These are phyloP conservation scores for Spongospora subterranea DNA, from an alignment of 208 protist species.

Conservation along the genomic window DNA sequence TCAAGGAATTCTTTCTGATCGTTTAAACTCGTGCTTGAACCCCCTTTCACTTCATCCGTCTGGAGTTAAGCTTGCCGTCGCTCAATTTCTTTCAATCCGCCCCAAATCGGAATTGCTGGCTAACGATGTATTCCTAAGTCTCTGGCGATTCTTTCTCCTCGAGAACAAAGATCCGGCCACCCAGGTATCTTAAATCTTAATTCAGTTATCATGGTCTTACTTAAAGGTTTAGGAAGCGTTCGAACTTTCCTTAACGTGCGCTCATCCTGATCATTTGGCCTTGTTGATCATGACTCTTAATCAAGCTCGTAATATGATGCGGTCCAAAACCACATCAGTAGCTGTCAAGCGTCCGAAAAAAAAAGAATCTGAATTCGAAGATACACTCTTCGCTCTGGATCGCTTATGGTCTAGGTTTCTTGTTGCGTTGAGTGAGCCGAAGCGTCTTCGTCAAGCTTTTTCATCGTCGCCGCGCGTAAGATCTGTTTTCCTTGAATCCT, in stretches of 20 bases:
- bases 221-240: background rate
- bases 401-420: background rate
- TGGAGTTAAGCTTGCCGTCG: background rate
- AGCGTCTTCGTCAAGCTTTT: background rate
- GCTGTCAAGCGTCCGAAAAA: background rate
- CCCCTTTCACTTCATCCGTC: background rate
- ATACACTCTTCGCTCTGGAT: background rate
- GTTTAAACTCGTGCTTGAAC: background rate
- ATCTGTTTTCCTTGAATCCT: background rate
- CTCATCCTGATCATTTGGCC: background rate
- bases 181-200: conserved; percentile 23
- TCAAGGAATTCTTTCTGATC: background rate
- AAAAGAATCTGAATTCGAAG: background rate
- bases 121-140: background rate
- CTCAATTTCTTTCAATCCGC: background rate
- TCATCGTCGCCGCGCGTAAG: background rate
- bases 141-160: background rate
- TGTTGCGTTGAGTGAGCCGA: background rate
- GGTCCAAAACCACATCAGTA: background rate
- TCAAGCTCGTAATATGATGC: background rate
- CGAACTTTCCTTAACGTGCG: background rate
- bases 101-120: background rate
- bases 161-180: background rate
- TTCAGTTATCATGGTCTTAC: background rate
- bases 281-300: conserved; percentile 20